phyloP scores from a whole-genome alignment of 345 rosid genomes.

The Psidium guajava region DNA sequence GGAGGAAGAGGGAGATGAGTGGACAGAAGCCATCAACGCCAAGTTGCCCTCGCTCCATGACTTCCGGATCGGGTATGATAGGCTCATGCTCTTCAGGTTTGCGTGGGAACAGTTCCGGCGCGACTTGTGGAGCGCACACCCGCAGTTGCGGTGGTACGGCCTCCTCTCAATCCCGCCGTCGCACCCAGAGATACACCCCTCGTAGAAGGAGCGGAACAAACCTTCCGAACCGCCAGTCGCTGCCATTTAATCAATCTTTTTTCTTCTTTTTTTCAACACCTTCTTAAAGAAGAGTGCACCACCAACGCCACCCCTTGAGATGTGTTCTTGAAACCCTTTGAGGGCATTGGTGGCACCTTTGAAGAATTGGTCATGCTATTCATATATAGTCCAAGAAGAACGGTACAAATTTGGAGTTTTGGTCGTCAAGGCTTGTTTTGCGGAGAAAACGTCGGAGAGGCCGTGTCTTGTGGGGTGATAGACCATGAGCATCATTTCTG shows the following conservation, averaged over 20 bases:
- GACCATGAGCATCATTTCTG: not conserved
- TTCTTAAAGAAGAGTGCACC: not conserved
- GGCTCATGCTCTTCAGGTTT: slow-evolving; percentile 10
- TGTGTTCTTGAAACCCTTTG: not conserved
- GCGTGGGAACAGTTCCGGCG: not conserved
- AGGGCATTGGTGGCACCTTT: not conserved
- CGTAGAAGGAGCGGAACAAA: slow-evolving; percentile 36
- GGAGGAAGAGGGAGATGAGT: slow-evolving; percentile 34
- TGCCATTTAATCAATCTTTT: not conserved
- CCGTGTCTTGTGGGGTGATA: not conserved
- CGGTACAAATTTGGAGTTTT: not conserved
- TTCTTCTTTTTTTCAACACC: not conserved
- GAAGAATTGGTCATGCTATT: not conserved
- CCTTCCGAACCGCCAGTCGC: slow-evolving; percentile 49
- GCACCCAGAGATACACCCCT: slow-evolving; percentile 41
- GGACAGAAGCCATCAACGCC: slow-evolving; percentile 8
- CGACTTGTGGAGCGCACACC: slow-evolving; percentile 24
- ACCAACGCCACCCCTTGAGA: not conserved
- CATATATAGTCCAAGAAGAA: not conserved
- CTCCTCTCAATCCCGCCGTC: slow-evolving; percentile 40
- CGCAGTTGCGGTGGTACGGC: slow-evolving; percentile 35
- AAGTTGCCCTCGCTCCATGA: slow-evolving; percentile 63
- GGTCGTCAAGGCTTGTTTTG: not conserved
- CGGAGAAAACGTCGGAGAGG: not conserved
- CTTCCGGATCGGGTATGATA: slow-evolving; percentile 45